Evolutionary conservation across 441 rosid genomes (phyloP), one percentile per base, ranked within the genome.

Genomic region (Gossypium lobatum): DNA sequence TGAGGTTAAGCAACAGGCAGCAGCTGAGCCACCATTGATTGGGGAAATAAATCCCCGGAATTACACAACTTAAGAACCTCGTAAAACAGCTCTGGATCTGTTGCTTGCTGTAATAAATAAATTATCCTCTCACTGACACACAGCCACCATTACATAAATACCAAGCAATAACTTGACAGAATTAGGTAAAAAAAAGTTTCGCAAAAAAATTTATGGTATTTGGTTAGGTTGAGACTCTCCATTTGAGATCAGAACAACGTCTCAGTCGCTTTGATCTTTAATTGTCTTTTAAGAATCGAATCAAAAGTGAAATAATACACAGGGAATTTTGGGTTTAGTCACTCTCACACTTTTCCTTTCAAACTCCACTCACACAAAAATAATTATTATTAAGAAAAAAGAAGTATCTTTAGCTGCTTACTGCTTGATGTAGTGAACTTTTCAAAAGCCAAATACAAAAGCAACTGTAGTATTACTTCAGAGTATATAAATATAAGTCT

Each of bases 241-340:
- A 10, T 58, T 78, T 75, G 77, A 80, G 90, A 83, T 77, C 78
- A 82, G 86, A 80, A 81, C 84, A 75, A 80, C 75, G 83, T 82
- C 88, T 75, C 79, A 52, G 72, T 83, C 87, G 52, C 73, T 78
- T 25, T 52, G 76, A 70, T 80, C 80, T 79, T 76, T 75, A 77
- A 66, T 37, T 70, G 46, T 60, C 23, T 5, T 28, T 71, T 53
- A 61, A 65, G 88, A 80, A 84, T 84, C 88, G 86, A 83, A 83
- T 88, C 79, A 16, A 60, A 65, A 80, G 75, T 62, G 80, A 81
- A 76, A 78, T 74, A 81, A 78, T 70, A 83, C 85, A 77, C 83
- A 76, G 78, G 75, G 64, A 80, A 79, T 77, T 84, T 50, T 76
- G 78, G 77, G 72, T 53, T 74, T 70, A 67, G 76, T 83, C 81